Evolutionary conservation across 306 rosid species (phyloP), one percentile per base, ranked within the genome.

Genomic region (Myrica gale): DNA sequence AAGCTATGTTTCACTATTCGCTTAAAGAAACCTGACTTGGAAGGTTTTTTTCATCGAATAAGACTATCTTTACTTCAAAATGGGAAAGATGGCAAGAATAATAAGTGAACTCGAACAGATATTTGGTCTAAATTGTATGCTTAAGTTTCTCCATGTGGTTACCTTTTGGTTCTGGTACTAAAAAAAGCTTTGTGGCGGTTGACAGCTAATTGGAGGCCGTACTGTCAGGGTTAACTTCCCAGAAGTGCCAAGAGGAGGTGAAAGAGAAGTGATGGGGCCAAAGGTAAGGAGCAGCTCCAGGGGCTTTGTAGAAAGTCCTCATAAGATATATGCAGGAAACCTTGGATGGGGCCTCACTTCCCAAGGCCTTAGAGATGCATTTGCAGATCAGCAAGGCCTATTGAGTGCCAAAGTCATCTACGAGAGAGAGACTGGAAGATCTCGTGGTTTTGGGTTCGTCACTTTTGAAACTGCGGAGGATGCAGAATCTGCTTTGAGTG

Each of bases 201-300:
- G 78, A 78, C 90, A 94, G 98, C 93, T 82, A 92, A 78, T 95
- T 45, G 97, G 93, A 15, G 96, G 98, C 16, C 86, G 97, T 72
- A 86, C 88, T 9, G 87, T 82, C 21, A 92, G 78, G 85, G 98
- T 92, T 46, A 92, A 92, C 88, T 90, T 95, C 78, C 97, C 97
- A 53, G 97, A 95, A 82, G 98, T 92, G 63, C 97, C 98, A 2
- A 88, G 76, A 79, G 98, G 98, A 75, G 97, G 97, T 52, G 97
- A 95, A 81, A 92, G 89, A 84, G 87, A 90, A 53, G 90, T 89
- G 16, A 82, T 95, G 89, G 89, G 92, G 15, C 87, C 90, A 8
- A 88, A 61, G 85, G 54, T 84, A 11, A 68, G 89, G 78, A 73
- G 65, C 82, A 78, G 74, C 84, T 76, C 79, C 86, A 89, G 78